phyloP scores from a whole-genome alignment of 73 alveolate species.

The Paramecium tetraurelia region DNA sequence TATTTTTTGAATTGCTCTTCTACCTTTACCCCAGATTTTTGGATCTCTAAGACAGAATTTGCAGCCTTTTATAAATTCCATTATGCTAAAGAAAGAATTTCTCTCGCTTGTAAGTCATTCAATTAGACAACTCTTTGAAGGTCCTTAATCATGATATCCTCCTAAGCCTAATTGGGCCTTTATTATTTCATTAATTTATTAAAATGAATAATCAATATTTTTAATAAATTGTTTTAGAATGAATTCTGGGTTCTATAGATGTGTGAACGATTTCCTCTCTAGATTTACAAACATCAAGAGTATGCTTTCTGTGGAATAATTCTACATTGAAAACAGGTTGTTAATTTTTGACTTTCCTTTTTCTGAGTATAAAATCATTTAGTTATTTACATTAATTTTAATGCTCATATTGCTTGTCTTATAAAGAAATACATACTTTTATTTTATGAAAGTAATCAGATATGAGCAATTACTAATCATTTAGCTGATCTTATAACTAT shows the following conservation, averaged over 20 bases:
- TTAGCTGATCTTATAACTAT: not conserved
- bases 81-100: not conserved
- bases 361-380: not conserved
- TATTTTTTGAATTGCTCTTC: not conserved
- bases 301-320: not conserved
- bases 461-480: not conserved
- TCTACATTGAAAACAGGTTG: not conserved
- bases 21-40: not conserved
- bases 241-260: not conserved
- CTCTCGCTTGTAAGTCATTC: conserved; percentile 21
- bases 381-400: not conserved
- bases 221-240: not conserved
- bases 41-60: not conserved
- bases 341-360: not conserved
- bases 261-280: not conserved
- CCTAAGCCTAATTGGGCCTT: not conserved
- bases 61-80: conserved; percentile 17
- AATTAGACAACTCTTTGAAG: not conserved
- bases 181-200: not conserved
- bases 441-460: not conserved
- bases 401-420: not conserved
- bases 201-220: not conserved
- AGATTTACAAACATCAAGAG: not conserved
- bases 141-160: conserved; percentile 16
- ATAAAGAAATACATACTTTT: not conserved